Base-by-base conservation (phyloP, 345 rosid genomes). In the Pistacia atlantica region DNA sequence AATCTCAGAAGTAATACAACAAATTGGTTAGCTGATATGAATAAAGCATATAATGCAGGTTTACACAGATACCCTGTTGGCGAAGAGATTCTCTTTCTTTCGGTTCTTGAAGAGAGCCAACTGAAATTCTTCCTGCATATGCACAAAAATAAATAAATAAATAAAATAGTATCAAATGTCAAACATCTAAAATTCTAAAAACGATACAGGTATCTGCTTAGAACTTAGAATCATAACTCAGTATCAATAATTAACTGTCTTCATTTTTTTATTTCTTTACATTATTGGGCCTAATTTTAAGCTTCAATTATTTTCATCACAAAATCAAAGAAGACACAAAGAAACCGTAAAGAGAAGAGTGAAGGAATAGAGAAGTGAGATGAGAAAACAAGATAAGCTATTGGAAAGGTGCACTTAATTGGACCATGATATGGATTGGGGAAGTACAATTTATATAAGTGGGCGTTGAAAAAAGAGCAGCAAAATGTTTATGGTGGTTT, bases 71-170 rank as follows among this genome's bases (percentile, higher is more conserved):
- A 97, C 99, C 92, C 97, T 85, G 65, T 94, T 92, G 18, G 99
- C 99, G 80, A 97, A 97, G 46, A 97, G 88, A 83, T 90, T 94
- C 77, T 97, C 99, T 79, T 87, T 97, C 92, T 92, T 97, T 79
- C 79, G 81, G 79, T 83, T 97, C 85, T 91, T 97, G 89, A 97
- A 94, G 74, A 97, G 80, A 17, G 99, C 99, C 80, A 94, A 82
- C 72, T 89, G 98, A 86, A 97, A 97, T 87, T 94, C 99, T 77
- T 97, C 99, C 99, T 97, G 90, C 83, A 87, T 16, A 78, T 42
- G 80, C 70, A 83, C 33, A 72, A 58, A 25, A 31, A 31, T 31
- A 31, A 31, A 31, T 31, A 31, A 31, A 31, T 1, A 42, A 22
- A n/a, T 5, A 13, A 65, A n/a, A 51, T 17, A 42, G 9, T 13